Evolutionary conservation across 208 protist species (phyloP), one percentile per base, ranked within the genome.

Genomic region (Lotmaria passim): DNA sequence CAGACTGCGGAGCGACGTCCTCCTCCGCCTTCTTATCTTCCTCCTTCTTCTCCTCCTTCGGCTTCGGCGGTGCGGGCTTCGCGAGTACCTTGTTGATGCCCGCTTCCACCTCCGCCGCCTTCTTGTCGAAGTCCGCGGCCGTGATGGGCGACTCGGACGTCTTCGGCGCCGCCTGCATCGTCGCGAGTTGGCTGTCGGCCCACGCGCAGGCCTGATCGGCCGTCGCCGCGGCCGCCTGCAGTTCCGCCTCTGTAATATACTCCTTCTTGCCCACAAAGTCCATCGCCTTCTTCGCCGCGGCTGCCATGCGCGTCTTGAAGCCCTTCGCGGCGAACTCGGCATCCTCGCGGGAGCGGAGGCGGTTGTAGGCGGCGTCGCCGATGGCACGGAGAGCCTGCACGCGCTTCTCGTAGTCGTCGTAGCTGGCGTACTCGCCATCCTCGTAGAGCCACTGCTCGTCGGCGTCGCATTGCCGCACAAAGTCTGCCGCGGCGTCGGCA

Each of bases 371-470:
- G 34, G 87, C 52, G 63, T 97, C 93, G 50, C 85, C 92, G 75
- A 95, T 80, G n/a, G 70, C 78, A 11, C 89, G 87, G n/a, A 98
- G 79, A 21, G 74, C 83, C 53, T 79, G 59, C 19, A 97, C 76
- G 53, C 89, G 86, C 43, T 73, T 58, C 52, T 87, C 59, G 80
- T 96, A 98, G 44, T 62, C 88, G 3, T 78, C 82, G 56, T 89
- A 83, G 19, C 68, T 77, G 0, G 90, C 82, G 36, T 83, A 47
- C 67, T 94, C 85, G 55, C 94, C 94, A 17, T 98, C 94, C 7
- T 89, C 88, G 76, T 97, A 95, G 19, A 97, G 88, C 94, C 94
- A 98, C 50, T 85, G 72, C 67, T 92, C 93, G 65, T 91, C 82
- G 26, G 77, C 86, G 39, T 93, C 82, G 61, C 86, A 87, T 62